These are phyloP conservation scores for Funneliformis caledonium DNA, from an alignment of 371 early-diverging fungal genomes.

Conservation along the genomic window DNA sequence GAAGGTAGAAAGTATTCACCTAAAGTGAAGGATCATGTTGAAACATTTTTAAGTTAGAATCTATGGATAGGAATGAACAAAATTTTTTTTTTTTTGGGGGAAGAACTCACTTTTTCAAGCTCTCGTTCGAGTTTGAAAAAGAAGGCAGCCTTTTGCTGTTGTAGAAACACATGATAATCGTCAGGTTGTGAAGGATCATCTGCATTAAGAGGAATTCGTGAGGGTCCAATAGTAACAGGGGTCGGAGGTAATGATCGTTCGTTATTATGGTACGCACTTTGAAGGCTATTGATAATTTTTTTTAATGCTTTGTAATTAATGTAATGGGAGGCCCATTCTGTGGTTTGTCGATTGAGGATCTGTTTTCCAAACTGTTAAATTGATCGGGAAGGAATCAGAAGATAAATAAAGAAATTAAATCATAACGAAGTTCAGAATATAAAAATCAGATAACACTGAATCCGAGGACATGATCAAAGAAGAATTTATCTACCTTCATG, in stretches of 20 bases:
- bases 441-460: neutral
- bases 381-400: neutral
- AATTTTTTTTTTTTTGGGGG: neutral
- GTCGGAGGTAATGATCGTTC: conserved; percentile 48
- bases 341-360: conserved; percentile 87
- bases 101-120: conserved; percentile 68
- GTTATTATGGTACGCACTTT: conserved; percentile 44
- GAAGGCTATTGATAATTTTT: conserved; percentile 88
- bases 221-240: conserved; percentile 50
- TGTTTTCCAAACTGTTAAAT: conserved; percentile 90
- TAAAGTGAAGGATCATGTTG: conserved; percentile 45
- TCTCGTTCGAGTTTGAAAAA: conserved; percentile 85
- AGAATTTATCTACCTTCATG: conserved; percentile 13
- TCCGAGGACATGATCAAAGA: neutral
- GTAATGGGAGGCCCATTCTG: conserved; percentile 93
- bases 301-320: conserved; percentile 94
- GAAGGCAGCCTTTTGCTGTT: conserved; percentile 81
- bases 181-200: conserved; percentile 37
- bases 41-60: neutral
- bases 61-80: too few species aligned
- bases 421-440: neutral
- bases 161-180: conserved; percentile 63
- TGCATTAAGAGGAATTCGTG: conserved; percentile 42
- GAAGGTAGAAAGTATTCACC: conserved; percentile 84
- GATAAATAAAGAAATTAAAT: neutral